A percentile compares a stretch with the other conserved stretches of the same genome.
Evolutionary conservation across 306 rosid genomes (phyloP).

Genomic region (Vigna radiata): DNA sequence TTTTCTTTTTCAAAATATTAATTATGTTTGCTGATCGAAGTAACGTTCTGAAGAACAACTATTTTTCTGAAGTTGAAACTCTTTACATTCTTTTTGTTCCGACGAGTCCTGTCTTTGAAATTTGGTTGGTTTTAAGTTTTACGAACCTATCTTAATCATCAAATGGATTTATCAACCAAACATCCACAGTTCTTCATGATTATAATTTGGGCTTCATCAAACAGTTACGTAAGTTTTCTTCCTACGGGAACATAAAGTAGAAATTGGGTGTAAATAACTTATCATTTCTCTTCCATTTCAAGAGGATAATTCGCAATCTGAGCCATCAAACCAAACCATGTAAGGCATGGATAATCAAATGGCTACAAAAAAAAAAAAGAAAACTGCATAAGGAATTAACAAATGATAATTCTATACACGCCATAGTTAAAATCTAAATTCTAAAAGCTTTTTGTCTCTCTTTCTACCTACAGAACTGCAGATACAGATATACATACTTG

Average conservation of each 20-base stretch:
- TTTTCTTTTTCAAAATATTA: not conserved
- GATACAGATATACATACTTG: constrained; percentile 42
- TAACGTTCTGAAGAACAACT: not conserved
- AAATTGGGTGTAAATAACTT: not conserved
- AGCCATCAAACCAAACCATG: constrained; percentile 8
- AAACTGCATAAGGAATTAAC: constrained; percentile 43
- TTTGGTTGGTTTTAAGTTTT: constrained; percentile 2
- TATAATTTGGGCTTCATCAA: not conserved
- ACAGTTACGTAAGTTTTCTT: not conserved
- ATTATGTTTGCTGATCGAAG: not conserved
- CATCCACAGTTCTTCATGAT: not conserved
- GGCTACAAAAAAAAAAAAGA: constrained; percentile 2
- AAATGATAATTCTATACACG: constrained; percentile 52
- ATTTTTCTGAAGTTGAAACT: not conserved
- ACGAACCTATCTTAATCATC: not conserved
- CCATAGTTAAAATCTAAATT: constrained; percentile 45
- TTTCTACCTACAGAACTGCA: constrained; percentile 43
- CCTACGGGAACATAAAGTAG: not conserved
- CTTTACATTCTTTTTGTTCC: not conserved
- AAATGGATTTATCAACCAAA: not conserved
- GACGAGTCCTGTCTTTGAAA: not conserved
- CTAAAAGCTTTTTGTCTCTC: constrained; percentile 38
- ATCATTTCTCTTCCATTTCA: not conserved
- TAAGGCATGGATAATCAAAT: not conserved
- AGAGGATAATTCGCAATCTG: not conserved